Percentiles rank a stretch among this genome's conserved stretches.
phyloP scores from a whole-genome alignment of 169 alveolate genomes.

The Eimeria sp. region DNA sequence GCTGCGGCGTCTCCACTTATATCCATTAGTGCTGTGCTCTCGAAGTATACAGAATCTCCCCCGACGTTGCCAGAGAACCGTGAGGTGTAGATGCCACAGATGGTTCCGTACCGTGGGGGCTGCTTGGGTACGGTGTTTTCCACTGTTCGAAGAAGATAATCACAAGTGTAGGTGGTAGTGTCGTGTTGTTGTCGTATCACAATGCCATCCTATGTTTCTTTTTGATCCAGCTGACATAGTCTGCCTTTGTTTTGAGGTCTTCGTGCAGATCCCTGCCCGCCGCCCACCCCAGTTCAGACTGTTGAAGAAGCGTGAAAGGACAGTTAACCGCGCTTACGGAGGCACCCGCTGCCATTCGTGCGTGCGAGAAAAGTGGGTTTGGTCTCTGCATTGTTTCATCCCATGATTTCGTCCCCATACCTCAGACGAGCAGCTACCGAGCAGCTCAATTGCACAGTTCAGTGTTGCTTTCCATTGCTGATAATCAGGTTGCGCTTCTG shows the following conservation, averaged over 20 bases:
- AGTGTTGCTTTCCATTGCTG: too few species aligned
- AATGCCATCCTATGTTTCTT: too few species aligned
- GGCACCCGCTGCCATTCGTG: constrained; percentile 85
- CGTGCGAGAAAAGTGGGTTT: constrained; percentile 84
- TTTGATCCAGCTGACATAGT: too few species aligned
- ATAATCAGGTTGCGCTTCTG: not conserved
- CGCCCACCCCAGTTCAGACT: constrained; percentile 88
- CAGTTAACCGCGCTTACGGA: constrained; percentile 85
- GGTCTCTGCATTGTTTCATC: not conserved
- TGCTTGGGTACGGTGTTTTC: not conserved
- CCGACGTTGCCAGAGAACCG: not conserved
- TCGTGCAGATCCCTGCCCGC: constrained; percentile 87
- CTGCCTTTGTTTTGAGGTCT: not conserved
- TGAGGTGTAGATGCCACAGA: not conserved
- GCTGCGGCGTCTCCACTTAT: not conserved
- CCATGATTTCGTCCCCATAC: too few species aligned
- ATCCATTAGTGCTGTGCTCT: not conserved
- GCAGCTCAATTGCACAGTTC: too few species aligned
- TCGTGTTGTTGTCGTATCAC: not conserved
- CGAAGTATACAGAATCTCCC: not conserved
- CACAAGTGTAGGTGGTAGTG: not conserved
- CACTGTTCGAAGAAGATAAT: not conserved
- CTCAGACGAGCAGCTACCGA: too few species aligned
- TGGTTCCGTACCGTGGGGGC: not conserved
- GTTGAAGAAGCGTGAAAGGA: constrained; percentile 79